A percentile compares a stretch with the other conserved stretches of the same genome.
Conservation (phyloP, 208 protist species). For the Trypanosoma conorhini region DNA sequence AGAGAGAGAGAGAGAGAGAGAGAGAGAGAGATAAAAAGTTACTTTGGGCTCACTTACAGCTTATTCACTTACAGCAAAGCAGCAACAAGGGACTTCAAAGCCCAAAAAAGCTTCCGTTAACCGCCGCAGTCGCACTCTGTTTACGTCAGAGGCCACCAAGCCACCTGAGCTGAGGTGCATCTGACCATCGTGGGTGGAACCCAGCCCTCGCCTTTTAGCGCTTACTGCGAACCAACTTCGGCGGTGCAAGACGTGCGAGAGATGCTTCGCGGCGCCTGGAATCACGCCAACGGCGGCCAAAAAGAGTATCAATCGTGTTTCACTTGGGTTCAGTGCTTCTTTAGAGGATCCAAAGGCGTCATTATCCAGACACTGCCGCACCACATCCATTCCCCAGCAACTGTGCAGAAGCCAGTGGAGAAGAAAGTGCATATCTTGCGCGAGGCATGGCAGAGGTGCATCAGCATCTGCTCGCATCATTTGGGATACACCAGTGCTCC, state of each 20-base stretch:
- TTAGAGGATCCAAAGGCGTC: constrained; percentile 19
- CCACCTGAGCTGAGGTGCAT: neutral
- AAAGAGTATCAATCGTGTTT: constrained; percentile 37
- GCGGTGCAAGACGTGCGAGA: constrained; percentile 5
- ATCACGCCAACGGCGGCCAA: constrained; percentile 34
- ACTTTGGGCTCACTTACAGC: neutral
- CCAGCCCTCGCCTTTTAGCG: neutral
- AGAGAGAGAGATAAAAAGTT: too few species aligned
- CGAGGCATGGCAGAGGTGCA: neutral
- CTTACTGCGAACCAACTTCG: neutral
- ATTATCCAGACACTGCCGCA: constrained; percentile 1
- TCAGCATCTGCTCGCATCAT: too few species aligned
- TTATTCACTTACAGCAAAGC: neutral
- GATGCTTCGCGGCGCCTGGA: constrained; percentile 9
- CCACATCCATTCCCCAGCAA: constrained; percentile 9
- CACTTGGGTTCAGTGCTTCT: constrained; percentile 10
- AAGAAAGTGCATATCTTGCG: constrained; percentile 1
- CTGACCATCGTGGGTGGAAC: neutral
- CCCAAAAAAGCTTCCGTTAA: constrained; percentile 6
- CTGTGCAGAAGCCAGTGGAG: constrained; percentile 23
- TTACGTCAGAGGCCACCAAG: neutral
- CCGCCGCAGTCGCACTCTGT: neutral
- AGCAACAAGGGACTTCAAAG: neutral
- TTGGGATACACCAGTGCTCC: neutral
- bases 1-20: too few species aligned